phyloP scores from a whole-genome alignment of 208 protist species.

The Leptomonas seymouri region DNA sequence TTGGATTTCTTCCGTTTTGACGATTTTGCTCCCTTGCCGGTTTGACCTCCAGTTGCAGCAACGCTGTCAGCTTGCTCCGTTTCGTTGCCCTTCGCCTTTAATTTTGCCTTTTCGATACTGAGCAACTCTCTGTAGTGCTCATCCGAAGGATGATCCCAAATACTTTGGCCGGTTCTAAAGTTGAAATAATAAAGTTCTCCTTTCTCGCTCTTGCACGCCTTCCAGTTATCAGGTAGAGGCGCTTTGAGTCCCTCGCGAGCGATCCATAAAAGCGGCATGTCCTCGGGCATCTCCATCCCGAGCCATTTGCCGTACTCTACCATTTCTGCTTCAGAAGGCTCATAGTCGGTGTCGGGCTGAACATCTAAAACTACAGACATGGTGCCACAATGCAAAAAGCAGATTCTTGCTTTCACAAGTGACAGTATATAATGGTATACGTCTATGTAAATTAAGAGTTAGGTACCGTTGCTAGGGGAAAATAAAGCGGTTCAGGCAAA shows the following conservation, averaged over 20 bases:
- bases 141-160: conserved; percentile 96
- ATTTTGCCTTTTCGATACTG: conserved; percentile 48
- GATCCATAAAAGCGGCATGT: conserved; percentile 94
- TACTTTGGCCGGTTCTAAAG: conserved; percentile 90
- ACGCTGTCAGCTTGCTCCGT: conserved; percentile 35
- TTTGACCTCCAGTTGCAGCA: background rate
- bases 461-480: background rate
- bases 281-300: conserved; percentile 92
- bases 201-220: conserved; percentile 91
- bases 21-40: conserved; percentile 5
- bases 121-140: conserved; percentile 92
- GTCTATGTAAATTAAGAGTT: background rate
- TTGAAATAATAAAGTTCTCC: conserved; percentile 97
- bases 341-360: conserved; percentile 82
- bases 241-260: conserved; percentile 94
- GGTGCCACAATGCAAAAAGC: conserved; percentile 5
- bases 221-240: conserved; percentile 94
- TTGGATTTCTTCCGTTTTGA: conserved; percentile 36
- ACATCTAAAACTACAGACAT: conserved; percentile 91
- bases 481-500: background rate
- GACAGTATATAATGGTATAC: background rate
- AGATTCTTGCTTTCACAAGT: background rate
- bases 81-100: conserved; percentile 29
- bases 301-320: conserved; percentile 95
- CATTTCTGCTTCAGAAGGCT: conserved; percentile 93